Base-by-base conservation (phyloP, 1,139 yeast species). In the Dujonia santamariae region DNA sequence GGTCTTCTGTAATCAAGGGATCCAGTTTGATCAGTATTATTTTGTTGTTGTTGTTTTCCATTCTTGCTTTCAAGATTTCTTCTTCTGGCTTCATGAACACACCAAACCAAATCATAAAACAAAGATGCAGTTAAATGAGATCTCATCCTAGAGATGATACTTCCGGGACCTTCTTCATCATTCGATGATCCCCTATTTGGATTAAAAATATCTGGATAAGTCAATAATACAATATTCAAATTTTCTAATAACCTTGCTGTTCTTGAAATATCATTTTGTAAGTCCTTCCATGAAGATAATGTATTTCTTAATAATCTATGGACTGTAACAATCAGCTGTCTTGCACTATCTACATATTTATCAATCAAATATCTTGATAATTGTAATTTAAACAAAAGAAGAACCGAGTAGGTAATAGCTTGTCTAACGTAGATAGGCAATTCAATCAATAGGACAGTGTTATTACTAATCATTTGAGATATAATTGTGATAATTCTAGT, bases 211-310 rank as follows among this genome's bases (percentile, higher is more conserved):
- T 87, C 92, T 1, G 97, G 96, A 50, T 86, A 88, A 0, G 95
- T 85, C 41, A 85, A 83, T 32, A 90, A 69, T 7, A 86, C 96
- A 54, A 85, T 84, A 50, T 90, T 90, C 48, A 88, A 69, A 53
- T 87, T 87, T 49, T 90, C 97, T 47, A 90, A 67, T n/a, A 88
- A 94, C 47, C 85, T 85, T 2, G 97, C 97, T 0, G 95, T 86
- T 54, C 97, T 73, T 3, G 95, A 82, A 25, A 88, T 85, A 56
- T 88, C 97, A 58, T 87, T 88, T 45, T 86, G 88, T 32, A 88
- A 85, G 46, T 82, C 86, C 42, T 83, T 80, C 97, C 97, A 90
- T 7, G 96, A 90, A 3, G 92, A 80, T 29, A 88, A 66, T 54
- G 92, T 88, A 53, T 90, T 88, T 56, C 97, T 72, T 55, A 80